These are phyloP conservation scores for Cryphonectria japonica DNA, from an alignment of 2,329 filamentous ascomycete genomes.

Conservation along the genomic window DNA sequence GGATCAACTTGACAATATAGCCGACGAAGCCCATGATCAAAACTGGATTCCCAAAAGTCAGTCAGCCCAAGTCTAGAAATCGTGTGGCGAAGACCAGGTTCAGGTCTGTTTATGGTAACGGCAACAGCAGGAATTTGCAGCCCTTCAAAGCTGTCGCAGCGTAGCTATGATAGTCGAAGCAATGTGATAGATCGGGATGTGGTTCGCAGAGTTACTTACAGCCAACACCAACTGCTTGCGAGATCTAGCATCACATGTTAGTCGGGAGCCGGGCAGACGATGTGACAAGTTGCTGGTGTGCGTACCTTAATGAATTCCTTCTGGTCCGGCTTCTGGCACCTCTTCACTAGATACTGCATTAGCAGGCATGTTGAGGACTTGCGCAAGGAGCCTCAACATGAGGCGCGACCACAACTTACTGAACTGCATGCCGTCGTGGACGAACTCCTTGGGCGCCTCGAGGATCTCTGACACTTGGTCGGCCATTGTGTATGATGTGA, in stretches of 20 bases:
- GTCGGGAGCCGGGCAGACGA: neutral
- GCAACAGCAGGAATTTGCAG: neutral
- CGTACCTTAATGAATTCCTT: slow-evolving; percentile 56
- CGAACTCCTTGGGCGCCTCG: slow-evolving; percentile 69
- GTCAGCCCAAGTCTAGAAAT: neutral
- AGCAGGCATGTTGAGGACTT: slow-evolving; percentile 17
- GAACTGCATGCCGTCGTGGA: slow-evolving; percentile 65
- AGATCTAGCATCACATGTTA: slow-evolving; percentile 39
- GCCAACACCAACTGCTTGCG: slow-evolving; percentile 65
- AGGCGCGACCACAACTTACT: slow-evolving; percentile 61
- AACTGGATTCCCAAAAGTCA: slow-evolving; percentile 39
- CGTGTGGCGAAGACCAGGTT: neutral
- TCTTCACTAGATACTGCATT: slow-evolving; percentile 29
- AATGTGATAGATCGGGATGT: neutral
- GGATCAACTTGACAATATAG: slow-evolving; percentile 72
- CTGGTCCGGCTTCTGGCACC: slow-evolving; percentile 46
- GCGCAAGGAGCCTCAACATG: slow-evolving; percentile 48
- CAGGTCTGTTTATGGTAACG: too few relatives aligned
- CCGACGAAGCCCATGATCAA: slow-evolving; percentile 72
- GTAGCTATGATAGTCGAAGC: neutral
- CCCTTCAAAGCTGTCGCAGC: neutral
- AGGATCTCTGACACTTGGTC: slow-evolving; percentile 72
- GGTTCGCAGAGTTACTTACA: slow-evolving; percentile 38
- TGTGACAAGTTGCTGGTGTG: slow-evolving; percentile 34
- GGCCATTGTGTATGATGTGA: slow-evolving; percentile 52